A percentile compares a stretch with the other conserved stretches of the same genome.
Conservation (phyloP, 495 filamentous ascomycete species). For the Aspergillus steynii region DNA sequence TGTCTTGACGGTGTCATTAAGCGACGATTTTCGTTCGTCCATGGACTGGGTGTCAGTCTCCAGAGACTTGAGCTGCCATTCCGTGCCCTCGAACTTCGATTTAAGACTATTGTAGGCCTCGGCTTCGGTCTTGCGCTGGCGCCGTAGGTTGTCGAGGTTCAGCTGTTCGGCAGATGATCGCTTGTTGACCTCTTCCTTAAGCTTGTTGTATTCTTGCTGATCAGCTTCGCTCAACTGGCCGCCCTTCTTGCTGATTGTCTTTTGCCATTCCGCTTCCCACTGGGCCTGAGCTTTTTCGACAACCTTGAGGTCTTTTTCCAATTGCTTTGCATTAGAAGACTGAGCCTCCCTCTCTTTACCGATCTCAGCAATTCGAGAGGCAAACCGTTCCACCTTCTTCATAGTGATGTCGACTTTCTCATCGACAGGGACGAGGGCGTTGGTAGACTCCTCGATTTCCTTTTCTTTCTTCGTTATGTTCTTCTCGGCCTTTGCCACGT, state of each 20-base stretch:
- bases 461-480: constrained; percentile 82
- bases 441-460: constrained; percentile 83
- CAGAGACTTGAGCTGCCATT: constrained; percentile 71
- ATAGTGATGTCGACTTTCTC: constrained; percentile 88
- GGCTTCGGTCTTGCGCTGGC: constrained; percentile 85
- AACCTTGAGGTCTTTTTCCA: constrained; percentile 75
- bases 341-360: constrained; percentile 75
- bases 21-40: constrained; percentile 61
- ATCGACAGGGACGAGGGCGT: constrained; percentile 81
- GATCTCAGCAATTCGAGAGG: constrained; percentile 67
- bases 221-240: constrained; percentile 83
- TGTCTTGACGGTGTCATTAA: constrained; percentile 61
- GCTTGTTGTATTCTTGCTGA: constrained; percentile 83
- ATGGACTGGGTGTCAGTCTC: constrained; percentile 71
- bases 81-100: constrained; percentile 76
- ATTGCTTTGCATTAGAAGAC: constrained; percentile 60
- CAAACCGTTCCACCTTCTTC: constrained; percentile 64
- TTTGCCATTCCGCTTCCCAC: constrained; percentile 85
- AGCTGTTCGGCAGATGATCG: constrained; percentile 79
- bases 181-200: constrained; percentile 83
- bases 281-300: constrained; percentile 88
- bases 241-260: constrained; percentile 79
- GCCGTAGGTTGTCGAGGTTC: constrained; percentile 78
- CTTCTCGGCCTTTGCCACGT: constrained; percentile 79
- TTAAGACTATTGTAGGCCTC: constrained; percentile 83